phyloP scores from a whole-genome alignment of 352 stramenopile species.

The Blastocystis sp. region DNA sequence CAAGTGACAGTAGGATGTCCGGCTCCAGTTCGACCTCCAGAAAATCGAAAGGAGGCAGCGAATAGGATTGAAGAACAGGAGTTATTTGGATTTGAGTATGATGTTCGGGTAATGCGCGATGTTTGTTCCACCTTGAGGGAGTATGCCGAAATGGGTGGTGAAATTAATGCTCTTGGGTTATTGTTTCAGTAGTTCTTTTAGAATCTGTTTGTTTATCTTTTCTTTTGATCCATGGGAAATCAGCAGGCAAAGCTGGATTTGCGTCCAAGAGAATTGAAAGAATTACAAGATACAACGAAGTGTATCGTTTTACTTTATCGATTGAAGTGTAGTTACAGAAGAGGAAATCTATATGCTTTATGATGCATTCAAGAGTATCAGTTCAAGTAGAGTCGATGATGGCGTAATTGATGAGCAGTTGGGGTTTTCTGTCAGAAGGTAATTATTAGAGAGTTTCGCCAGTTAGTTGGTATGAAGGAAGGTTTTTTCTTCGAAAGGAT shows the following conservation, averaged over 20 bases:
- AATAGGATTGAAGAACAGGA: background rate
- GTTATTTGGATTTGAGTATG: slow-evolving; percentile 48
- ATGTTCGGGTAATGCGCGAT: background rate
- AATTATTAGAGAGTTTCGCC: slow-evolving; percentile 13
- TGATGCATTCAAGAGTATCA: slow-evolving; percentile 50
- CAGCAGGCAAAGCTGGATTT: slow-evolving; percentile 41
- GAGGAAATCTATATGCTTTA: slow-evolving; percentile 42
- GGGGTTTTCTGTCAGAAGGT: background rate
- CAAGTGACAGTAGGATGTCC: background rate
- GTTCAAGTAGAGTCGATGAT: slow-evolving; percentile 15
- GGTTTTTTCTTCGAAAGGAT: slow-evolving; percentile 55
- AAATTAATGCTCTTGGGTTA: background rate
- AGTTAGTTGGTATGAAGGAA: slow-evolving; percentile 55
- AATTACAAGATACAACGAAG: slow-evolving; percentile 23
- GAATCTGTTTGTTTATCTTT: background rate
- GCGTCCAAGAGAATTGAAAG: slow-evolving; percentile 28
- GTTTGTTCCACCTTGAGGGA: background rate
- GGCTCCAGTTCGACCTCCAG: background rate
- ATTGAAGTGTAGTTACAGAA: slow-evolving; percentile 10
- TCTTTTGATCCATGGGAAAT: slow-evolving; percentile 40
- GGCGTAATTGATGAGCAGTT: slow-evolving; percentile 56
- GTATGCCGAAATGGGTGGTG: background rate
- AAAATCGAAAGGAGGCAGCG: background rate
- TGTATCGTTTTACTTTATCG: background rate
- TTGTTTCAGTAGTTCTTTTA: slow-evolving; percentile 5